Percentiles rank a stretch among this genome's conserved stretches.
These are phyloP conservation scores for Tylopilus balloui DNA, from an alignment of 768 basidiomycete genomes.

Conservation along the genomic window DNA sequence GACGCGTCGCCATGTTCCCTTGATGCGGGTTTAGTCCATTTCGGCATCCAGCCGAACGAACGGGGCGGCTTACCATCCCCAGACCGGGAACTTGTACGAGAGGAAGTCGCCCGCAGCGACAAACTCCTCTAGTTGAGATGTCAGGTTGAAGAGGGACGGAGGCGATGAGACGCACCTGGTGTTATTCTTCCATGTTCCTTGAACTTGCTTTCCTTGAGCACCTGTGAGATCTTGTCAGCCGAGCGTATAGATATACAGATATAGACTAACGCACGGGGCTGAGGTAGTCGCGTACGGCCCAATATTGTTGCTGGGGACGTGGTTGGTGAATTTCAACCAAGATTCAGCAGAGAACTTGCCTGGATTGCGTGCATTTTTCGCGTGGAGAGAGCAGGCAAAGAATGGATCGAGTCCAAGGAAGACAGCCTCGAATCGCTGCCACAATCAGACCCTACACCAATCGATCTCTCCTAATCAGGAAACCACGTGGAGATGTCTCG, in stretches of 20 bases:
- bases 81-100: slow-evolving; percentile 96
- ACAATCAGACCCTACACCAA: slow-evolving; percentile 31
- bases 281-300: slow-evolving; percentile 92
- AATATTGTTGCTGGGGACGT: slow-evolving; percentile 73
- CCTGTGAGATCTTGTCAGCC: slow-evolving; percentile 46
- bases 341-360: slow-evolving; percentile 19
- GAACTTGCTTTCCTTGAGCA: slow-evolving; percentile 97
- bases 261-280: slow-evolving; percentile 60
- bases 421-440: slow-evolving; percentile 15
- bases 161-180: slow-evolving; percentile 55
- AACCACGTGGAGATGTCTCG: slow-evolving; percentile 17
- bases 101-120: slow-evolving; percentile 97
- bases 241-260: slow-evolving; percentile 18
- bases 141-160: slow-evolving; percentile 6
- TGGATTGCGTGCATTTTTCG: slow-evolving; percentile 47
- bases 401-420: slow-evolving; percentile 18
- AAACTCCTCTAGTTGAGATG: slow-evolving; percentile 73
- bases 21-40: slow-evolving; percentile 5
- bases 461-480: slow-evolving; percentile 34
- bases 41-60: not conserved
- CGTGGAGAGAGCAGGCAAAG: slow-evolving; percentile 1
- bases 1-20: slow-evolving; percentile 93
- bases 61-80: slow-evolving; percentile 72
- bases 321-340: not conserved
- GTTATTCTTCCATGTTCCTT: slow-evolving; percentile 97